A percentile compares a stretch with the other conserved stretches of the same genome.
Conservation (phyloP, 164 flowering plant genomes). For the Vitis amurensis region DNA sequence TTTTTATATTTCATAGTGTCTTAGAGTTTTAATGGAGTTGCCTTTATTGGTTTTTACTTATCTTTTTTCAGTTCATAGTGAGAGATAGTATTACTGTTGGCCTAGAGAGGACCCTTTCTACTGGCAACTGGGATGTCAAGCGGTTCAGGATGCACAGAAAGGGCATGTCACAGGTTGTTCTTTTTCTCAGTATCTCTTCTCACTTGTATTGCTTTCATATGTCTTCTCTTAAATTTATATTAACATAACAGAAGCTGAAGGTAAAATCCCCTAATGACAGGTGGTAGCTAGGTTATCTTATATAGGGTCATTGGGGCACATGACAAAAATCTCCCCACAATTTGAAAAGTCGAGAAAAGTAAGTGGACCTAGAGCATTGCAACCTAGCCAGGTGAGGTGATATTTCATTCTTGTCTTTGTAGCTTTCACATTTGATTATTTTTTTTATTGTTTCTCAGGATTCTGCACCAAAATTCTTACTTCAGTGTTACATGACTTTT, state of each 20-base stretch:
- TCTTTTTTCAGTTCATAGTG: constrained; percentile 27
- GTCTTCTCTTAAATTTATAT: constrained; percentile 3
- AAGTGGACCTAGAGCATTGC: constrained; percentile 98
- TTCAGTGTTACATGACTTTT: not conserved
- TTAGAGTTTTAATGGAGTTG: not conserved
- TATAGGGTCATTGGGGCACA: constrained; percentile 73
- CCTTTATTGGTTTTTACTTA: not conserved
- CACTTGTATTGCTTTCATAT: not conserved
- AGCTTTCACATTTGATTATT: not conserved
- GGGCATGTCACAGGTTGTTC: constrained; percentile 87
- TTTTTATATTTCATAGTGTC: not conserved
- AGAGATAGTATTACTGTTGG: constrained; percentile 55
- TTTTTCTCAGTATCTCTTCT: not conserved
- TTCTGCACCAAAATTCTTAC: not conserved
- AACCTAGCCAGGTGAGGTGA: constrained; percentile 88
- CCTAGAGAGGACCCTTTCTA: constrained; percentile 83
- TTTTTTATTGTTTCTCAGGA: not conserved
- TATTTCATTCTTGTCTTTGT: not conserved
- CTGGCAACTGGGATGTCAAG: constrained; percentile 84
- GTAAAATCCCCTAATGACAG: constrained; percentile 29
- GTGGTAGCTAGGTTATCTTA: constrained; percentile 79
- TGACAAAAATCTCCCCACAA: constrained; percentile 87
- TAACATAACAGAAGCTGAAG: constrained; percentile 2
- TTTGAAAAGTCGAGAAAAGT: constrained; percentile 97
- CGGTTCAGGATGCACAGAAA: constrained; percentile 84